Conservation (phyloP, 2,329 filamentous ascomycete species). For the Exophiala sp. region DNA sequence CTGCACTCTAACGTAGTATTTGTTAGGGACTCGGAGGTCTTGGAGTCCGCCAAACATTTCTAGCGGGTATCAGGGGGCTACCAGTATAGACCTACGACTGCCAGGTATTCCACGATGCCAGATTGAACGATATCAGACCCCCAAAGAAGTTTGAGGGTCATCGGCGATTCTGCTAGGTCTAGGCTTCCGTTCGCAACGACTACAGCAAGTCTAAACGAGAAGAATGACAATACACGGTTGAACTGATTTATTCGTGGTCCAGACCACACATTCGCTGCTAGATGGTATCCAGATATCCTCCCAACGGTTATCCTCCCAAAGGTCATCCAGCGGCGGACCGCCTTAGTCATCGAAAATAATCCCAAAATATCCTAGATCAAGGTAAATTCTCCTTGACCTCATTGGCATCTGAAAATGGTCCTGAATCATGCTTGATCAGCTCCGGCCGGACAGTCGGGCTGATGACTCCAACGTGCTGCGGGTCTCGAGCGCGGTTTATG, state of each 20-base stretch:
- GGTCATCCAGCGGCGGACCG: slow-evolving; percentile 17
- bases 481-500: slow-evolving; percentile 28
- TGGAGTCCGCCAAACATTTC: too few relatives aligned
- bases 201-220: too few relatives aligned
- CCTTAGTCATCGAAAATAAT: background rate
- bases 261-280: background rate
- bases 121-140: too few relatives aligned
- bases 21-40: too few relatives aligned
- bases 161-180: too few relatives aligned
- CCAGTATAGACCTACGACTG: too few relatives aligned
- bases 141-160: too few relatives aligned
- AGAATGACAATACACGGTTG: too few relatives aligned
- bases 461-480: slow-evolving; percentile 15
- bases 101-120: too few relatives aligned
- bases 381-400: slow-evolving; percentile 34
- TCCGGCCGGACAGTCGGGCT: slow-evolving; percentile 26
- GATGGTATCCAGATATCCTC: slow-evolving; percentile 9
- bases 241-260: slow-evolving; percentile 9
- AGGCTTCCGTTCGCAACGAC: too few relatives aligned
- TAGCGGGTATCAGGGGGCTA: too few relatives aligned
- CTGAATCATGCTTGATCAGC: slow-evolving; percentile 32
- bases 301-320: slow-evolving; percentile 3
- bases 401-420: slow-evolving; percentile 42
- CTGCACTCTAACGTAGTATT: too few relatives aligned
- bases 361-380: slow-evolving; percentile 18